Base-by-base conservation (phyloP, 2,329 filamentous ascomycete species). In the Verticillium longisporum region DNA sequence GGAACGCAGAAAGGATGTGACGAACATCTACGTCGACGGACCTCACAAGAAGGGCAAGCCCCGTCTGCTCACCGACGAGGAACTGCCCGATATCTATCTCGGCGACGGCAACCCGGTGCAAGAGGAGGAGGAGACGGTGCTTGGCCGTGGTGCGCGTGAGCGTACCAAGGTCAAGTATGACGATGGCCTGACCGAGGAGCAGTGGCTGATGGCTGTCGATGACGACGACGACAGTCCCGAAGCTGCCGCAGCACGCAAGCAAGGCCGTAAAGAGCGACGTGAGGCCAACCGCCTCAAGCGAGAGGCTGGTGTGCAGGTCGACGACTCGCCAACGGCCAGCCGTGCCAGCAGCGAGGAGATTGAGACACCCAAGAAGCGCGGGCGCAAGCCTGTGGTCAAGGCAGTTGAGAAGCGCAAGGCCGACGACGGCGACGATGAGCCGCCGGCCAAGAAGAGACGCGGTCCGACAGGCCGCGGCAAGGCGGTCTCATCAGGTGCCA, bases 121-220 rank as follows among this genome's bases (percentile, higher is more conserved):
- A 0, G 91, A 96, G 66, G 91, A 96, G 67, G 83, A 88, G 21
- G 91, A 95, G 66, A 81, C 88, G 36, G 79, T 87, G 32, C 78
- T 87, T 36, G 95, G 95, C 63, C 93, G 95, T 74, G 95, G 95
- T 69, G 94, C 94, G 65, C 90, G 95, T 78, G 95, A 99, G 77
- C 88, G 96, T 63, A 97, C 92, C 67, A 88, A 92, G 70, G 93
- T 97, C 69, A 90, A 90, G 74, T 99, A 99, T 68, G 95, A 99
- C 69, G 95, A 99, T 70, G 95, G 96, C 59, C 86, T 99, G 34
- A 98, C 95, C 0, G 96, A 99, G 77, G 95, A 99, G 78, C 96
- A 99, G 75, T 99, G 95, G 95, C 84, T 98, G 58, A 94, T 97
- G 80, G 95, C 95, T 60, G 94, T 99, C 36, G 95, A 99, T 72